Evolutionary conservation across 2,329 filamentous ascomycete species (phyloP).

Genomic region (Arthroderma uncinatum): DNA sequence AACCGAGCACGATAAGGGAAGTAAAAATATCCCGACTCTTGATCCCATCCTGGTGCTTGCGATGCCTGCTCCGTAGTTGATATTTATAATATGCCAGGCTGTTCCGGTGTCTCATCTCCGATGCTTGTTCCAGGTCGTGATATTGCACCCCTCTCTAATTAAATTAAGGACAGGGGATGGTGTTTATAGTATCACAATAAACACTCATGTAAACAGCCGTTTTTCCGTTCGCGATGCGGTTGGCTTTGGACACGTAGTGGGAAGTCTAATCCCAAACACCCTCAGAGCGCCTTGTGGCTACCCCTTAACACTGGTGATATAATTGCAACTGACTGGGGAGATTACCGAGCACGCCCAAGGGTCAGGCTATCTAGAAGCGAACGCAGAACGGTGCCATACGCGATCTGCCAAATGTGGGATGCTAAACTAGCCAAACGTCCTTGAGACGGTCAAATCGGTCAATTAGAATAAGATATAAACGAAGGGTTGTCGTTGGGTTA

Average conservation of each 20-base stretch:
- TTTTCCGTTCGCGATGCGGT: neutral
- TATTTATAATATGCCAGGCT: conserved; percentile 1
- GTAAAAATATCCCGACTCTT: neutral
- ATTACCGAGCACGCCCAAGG: neutral
- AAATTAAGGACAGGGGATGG: neutral
- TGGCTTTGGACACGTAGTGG: neutral
- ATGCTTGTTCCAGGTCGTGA: conserved; percentile 2
- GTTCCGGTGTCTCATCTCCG: conserved; percentile 1
- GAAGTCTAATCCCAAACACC: conserved; percentile 4
- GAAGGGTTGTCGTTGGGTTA: neutral
- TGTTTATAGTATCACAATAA: neutral
- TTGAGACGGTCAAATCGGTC: neutral
- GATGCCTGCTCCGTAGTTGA: neutral
- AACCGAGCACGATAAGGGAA: neutral
- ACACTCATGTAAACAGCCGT: conserved; percentile 1
- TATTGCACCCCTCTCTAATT: neutral
- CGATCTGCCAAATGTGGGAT: neutral
- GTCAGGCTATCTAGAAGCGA: neutral
- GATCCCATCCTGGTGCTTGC: neutral
- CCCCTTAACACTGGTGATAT: neutral
- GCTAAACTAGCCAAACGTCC: neutral
- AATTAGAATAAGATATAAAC: neutral
- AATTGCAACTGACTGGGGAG: neutral
- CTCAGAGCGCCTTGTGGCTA: neutral
- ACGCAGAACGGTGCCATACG: neutral